These are phyloP conservation scores for Acacia crassicarpa DNA, from an alignment of 306 rosid genomes.

Conservation along the genomic window DNA sequence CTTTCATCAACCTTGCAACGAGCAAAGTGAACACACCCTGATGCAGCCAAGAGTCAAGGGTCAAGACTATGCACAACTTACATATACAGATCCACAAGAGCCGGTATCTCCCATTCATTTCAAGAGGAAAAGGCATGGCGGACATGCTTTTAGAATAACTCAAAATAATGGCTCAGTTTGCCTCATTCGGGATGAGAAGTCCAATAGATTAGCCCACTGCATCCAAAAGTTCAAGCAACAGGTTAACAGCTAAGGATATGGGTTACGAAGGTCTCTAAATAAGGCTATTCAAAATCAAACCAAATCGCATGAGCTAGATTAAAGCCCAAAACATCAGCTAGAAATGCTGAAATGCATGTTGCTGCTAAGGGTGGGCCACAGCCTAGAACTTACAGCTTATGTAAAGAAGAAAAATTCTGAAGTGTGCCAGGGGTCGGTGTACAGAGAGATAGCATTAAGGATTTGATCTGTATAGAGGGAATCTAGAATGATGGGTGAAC, in stretches of 20 bases:
- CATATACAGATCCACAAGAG: constrained; percentile 44
- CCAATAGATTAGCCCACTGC: constrained; percentile 95
- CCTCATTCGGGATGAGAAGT: constrained; percentile 85
- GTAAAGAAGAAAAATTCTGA: background rate
- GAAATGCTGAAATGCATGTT: constrained; percentile 63
- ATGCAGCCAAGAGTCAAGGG: constrained; percentile 31
- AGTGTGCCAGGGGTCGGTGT: background rate
- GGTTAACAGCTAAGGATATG: background rate
- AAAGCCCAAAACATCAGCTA: constrained; percentile 64
- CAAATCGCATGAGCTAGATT: constrained; percentile 35
- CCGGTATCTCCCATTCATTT: constrained; percentile 32
- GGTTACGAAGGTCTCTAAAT: background rate
- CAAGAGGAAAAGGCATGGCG: constrained; percentile 37
- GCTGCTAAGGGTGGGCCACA: constrained; percentile 63
- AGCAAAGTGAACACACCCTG: constrained; percentile 21
- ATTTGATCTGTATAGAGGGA: background rate
- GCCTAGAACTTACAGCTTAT: constrained; percentile 24
- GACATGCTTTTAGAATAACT: constrained; percentile 28
- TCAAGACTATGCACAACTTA: constrained; percentile 50
- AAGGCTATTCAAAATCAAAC: background rate
- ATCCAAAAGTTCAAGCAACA: constrained; percentile 19
- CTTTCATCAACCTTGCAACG: constrained; percentile 29
- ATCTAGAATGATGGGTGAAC: background rate
- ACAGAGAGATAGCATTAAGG: background rate
- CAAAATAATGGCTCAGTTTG: constrained; percentile 25